Evolutionary conservation across 2,329 filamentous ascomycete species (phyloP).

Genomic region (Spiromastix sp.): DNA sequence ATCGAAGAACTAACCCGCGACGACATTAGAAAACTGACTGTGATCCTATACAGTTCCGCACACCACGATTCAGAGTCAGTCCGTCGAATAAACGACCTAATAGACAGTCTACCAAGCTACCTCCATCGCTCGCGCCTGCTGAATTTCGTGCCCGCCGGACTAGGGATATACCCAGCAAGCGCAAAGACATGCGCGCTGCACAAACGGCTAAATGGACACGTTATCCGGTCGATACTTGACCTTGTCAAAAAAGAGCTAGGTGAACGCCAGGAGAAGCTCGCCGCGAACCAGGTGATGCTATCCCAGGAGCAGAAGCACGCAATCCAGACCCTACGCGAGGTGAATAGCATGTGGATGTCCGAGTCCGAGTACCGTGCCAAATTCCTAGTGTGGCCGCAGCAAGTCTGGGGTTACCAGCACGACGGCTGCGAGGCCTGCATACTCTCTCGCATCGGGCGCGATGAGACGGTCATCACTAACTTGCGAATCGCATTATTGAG

Average conservation of each 20-base stretch:
- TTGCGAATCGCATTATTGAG: conserved; percentile 21
- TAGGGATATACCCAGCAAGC: conserved; percentile 2
- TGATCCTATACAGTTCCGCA: too few relatives aligned
- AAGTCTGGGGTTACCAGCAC: too few relatives aligned
- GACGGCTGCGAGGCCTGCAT: conserved; percentile 30
- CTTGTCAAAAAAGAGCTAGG: conserved; percentile 15
- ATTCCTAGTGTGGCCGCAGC: too few relatives aligned
- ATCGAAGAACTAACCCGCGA: too few relatives aligned
- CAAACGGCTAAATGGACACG: conserved; percentile 11
- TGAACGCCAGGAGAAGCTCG: conserved; percentile 11
- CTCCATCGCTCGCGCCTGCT: conserved; percentile 8
- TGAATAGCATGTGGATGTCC: conserved; percentile 25
- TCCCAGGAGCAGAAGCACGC: too few relatives aligned
- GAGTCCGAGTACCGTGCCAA: too few relatives aligned
- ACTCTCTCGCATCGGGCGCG: conserved; percentile 19
- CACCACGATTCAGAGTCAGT: too few relatives aligned
- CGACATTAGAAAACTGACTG: too few relatives aligned
- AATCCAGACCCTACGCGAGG: too few relatives aligned
- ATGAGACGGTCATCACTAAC: conserved; percentile 19
- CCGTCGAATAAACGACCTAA: too few relatives aligned
- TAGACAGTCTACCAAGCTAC: conserved; percentile 3
- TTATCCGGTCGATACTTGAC: conserved; percentile 10
- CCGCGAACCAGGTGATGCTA: conserved; percentile 9
- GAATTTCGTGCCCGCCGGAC: conserved; percentile 4
- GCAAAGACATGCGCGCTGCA: conserved; percentile 11